These are phyloP conservation scores for Pyrenochaeta sp. DNA, from an alignment of 2,329 filamentous ascomycete genomes.

Conservation along the genomic window DNA sequence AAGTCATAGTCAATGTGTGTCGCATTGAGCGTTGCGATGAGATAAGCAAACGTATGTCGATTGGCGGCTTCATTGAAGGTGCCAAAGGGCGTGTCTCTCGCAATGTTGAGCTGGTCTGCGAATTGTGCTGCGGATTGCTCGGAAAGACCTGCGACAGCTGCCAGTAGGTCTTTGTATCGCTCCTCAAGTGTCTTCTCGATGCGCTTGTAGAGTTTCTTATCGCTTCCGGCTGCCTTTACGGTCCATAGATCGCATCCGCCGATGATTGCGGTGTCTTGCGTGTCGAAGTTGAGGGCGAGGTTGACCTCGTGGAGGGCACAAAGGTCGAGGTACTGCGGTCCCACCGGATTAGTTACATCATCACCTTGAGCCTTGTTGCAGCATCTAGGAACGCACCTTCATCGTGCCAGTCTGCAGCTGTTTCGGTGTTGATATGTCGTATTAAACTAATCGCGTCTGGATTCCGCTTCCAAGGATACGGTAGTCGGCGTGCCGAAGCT, in stretches of 20 bases:
- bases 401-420: conserved; percentile 33
- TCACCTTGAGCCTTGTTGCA: conserved; percentile 26
- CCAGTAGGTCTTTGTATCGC: conserved; percentile 87
- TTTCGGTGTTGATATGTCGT: conserved; percentile 1
- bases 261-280: conserved; percentile 87
- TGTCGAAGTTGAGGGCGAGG: conserved; percentile 93
- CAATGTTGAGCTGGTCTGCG: conserved; percentile 74
- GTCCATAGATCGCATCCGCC: conserved; percentile 97
- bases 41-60: conserved; percentile 90
- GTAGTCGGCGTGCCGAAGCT: conserved; percentile 28
- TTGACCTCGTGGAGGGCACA: conserved; percentile 92
- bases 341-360: conserved; percentile 41
- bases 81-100: conserved; percentile 89
- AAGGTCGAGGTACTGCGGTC: conserved; percentile 82
- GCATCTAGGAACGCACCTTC: conserved; percentile 48
- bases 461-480: conserved; percentile 4
- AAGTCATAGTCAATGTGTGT: conserved; percentile 98
- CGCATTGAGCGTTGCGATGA: conserved; percentile 96
- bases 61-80: conserved; percentile 87
- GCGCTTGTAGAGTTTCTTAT: conserved; percentile 96
- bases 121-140: conserved; percentile 79
- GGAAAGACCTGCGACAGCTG: conserved; percentile 86
- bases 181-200: conserved; percentile 92
- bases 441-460: conserved; percentile 12
- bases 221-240: conserved; percentile 91